Conservation (phyloP, 2,329 filamentous ascomycete species). For the Fusarium buxicola region DNA sequence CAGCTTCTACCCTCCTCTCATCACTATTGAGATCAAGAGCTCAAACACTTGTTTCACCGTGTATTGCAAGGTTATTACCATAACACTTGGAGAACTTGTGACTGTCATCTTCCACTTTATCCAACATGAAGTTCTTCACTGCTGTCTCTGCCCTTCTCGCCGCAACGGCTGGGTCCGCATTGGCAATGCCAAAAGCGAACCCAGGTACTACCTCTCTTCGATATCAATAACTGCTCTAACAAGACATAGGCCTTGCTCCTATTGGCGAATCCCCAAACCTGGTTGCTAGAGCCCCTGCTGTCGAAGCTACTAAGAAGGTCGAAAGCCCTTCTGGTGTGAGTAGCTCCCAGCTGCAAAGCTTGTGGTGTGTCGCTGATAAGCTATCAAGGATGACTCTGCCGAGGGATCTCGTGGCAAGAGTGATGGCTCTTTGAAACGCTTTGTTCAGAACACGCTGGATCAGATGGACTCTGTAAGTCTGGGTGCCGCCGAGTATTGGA, state of each 20-base stretch:
- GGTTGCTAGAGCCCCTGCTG: background rate
- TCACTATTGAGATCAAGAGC: background rate
- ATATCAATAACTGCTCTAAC: background rate
- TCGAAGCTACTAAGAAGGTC: background rate
- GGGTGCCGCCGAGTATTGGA: background rate
- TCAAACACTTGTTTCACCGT: background rate
- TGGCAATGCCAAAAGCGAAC: constrained; percentile 2
- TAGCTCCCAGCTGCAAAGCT: background rate
- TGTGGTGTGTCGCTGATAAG: background rate
- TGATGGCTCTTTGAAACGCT: background rate
- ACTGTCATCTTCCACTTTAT: background rate
- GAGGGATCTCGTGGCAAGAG: background rate
- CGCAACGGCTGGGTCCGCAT: background rate
- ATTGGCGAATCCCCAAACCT: background rate
- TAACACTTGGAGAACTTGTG: background rate
- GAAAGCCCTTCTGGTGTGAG: background rate
- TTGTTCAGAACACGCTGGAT: constrained; percentile 3
- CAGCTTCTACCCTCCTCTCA: background rate
- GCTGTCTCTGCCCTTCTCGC: background rate
- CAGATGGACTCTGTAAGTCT: constrained; percentile 3
- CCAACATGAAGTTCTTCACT: background rate
- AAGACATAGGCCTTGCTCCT: background rate
- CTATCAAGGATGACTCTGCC: background rate
- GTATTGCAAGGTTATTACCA: background rate
- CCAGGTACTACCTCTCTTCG: background rate